Base-by-base conservation (phyloP, 139 green algal species). In the Micractinium conductrix region DNA sequence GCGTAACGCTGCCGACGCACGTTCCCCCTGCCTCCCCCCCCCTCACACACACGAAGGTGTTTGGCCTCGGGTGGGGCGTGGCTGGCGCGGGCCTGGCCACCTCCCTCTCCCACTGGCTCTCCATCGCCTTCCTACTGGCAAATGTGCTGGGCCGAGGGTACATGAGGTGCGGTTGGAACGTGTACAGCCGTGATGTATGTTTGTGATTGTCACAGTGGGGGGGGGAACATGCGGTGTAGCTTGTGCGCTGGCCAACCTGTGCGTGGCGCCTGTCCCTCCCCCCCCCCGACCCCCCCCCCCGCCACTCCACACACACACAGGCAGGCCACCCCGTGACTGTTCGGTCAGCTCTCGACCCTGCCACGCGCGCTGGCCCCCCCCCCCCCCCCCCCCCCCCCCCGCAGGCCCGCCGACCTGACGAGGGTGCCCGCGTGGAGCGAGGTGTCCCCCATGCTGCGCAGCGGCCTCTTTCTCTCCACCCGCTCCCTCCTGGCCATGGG, bases 21-120 rank as follows among this genome's bases (percentile, higher is more conserved):
- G n/a, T n/a, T n/a, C n/a, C n/a, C n/a, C n/a, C n/a, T n/a, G n/a
- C n/a, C n/a, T n/a, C n/a, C n/a, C n/a, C n/a, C n/a, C n/a, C n/a
- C n/a, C n/a, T n/a, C n/a, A n/a, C n/a, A n/a, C n/a, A n/a, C n/a
- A n/a, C n/a, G n/a, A n/a, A n/a, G n/a, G n/a, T 95, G 44, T 94
- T 94, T 68, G 86, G 81, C 30, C 78, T 92, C 68, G 88, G 90
- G 2, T 87, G 90, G 90, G 93, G 93, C 17, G 85, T 95, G 42
- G 67, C 73, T 26, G 93, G 93, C 16, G 93, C 93, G 8, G 93
- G 90, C 9, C 65, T 93, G 45, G 94, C 93, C 5, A 96, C 93
- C 28, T 89, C 93, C 17, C 85, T 91, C 6, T 93, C 91, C 30
- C 90, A 95, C 80, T 93, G 89, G 63, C 72, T 87, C 30, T 87